Evolutionary conservation across 352 stramenopile species (phyloP), one percentile per base, ranked within the genome.

Genomic region (Pythium rishiriense): DNA sequence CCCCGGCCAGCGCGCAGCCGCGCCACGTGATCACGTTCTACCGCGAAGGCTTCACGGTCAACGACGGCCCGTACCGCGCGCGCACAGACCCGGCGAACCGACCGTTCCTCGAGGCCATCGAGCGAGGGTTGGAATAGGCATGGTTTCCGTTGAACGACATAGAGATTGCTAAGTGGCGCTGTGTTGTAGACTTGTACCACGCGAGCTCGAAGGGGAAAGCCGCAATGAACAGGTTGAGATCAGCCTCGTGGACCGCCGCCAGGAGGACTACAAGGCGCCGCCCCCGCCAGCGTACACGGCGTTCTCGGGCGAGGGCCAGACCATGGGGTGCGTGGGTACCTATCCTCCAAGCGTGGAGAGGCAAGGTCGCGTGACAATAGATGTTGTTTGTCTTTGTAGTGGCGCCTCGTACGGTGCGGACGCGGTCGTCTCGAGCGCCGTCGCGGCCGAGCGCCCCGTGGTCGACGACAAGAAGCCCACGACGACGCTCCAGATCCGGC

Each of bases 401-500:
- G 39, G 77, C 74, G 19, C 75, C 21, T 64, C 74, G 50, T 83
- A 80, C 48, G 65, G 67, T 21, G 60, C 69, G 24, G 84, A 89
- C 21, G 74, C 61, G 0, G 79, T 92, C 48, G 70, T 91, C 25
- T 68, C 68, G 2, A 72, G 67, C 4, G 70, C 66, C 0, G 74
- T 70, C 22, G 26, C 73, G 0, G 69, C 67, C 1, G 69, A 87
- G n/a, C 70, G 73, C 1, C 87, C 88, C 0, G 81, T 92, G 29
- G 68, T 96, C 11, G 90, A 97, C 66, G 85, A 93, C 70, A 87
- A 87, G 64, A 81, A 94, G 56, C 86, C 90, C 15, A 91, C 72
- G 62, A 97, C 90, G 39, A 95, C 83, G 64, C 71, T 97, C 62
- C 90, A 97, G 76, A 88, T 97, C 47, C 87, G 88, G 52, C 75